Evolutionary conservation across 305 asterid species (phyloP).

Genomic region (Galium porrigens): DNA sequence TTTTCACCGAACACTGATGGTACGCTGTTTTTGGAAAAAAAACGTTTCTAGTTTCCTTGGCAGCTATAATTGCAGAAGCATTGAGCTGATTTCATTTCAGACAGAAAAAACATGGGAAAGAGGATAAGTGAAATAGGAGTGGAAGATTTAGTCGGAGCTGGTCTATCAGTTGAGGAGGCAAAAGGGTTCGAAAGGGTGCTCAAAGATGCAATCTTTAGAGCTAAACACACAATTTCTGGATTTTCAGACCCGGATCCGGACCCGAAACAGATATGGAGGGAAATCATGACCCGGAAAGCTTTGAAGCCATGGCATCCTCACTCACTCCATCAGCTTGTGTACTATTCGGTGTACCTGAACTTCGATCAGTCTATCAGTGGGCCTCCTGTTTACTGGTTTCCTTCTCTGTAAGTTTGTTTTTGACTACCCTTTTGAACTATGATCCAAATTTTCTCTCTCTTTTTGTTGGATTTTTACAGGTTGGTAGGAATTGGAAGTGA

Average conservation of each 20-base stretch:
- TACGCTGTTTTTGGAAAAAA: neutral
- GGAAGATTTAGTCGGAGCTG: slow-evolving; percentile 44
- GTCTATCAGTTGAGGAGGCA: slow-evolving; percentile 43
- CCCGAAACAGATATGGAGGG: slow-evolving; percentile 42
- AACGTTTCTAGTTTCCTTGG: neutral
- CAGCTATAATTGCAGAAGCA: neutral
- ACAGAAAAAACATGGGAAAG: slow-evolving; percentile 26
- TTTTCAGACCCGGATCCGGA: slow-evolving; percentile 17
- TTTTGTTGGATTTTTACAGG: neutral
- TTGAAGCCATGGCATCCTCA: slow-evolving; percentile 67
- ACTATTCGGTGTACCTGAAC: slow-evolving; percentile 40
- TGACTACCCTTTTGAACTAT: neutral
- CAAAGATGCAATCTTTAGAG: slow-evolving; percentile 21
- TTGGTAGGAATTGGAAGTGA: neutral
- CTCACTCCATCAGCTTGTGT: slow-evolving; percentile 58
- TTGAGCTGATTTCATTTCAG: neutral
- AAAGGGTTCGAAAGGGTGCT: slow-evolving; percentile 31
- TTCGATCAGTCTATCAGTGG: slow-evolving; percentile 41
- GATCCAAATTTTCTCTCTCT: neutral
- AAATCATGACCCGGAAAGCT: slow-evolving; percentile 37
- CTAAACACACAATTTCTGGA: neutral
- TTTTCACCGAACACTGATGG: neutral
- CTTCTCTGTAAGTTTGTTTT: slow-evolving; percentile 43
- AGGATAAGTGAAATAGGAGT: slow-evolving; percentile 34
- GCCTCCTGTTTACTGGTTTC: slow-evolving; percentile 78